Evolutionary conservation across 192 early-diverging fungal species (phyloP), one percentile per base, ranked within the genome.

Genomic region (Entomortierella lignicola): DNA sequence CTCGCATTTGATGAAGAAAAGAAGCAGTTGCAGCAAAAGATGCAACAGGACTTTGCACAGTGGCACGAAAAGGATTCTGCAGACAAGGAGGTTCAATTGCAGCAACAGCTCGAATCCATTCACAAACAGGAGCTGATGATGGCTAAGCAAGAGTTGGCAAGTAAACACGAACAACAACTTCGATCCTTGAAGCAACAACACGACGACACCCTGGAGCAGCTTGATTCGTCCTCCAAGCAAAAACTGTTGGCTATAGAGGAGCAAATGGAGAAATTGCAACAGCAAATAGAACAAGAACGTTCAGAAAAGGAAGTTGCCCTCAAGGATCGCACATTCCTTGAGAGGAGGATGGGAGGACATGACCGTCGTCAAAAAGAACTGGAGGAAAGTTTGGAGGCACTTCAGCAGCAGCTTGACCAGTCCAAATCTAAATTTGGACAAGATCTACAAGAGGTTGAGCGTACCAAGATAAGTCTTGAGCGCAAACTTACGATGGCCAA

Each of bases 351-450:
- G 66, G 74, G 61, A 6, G 74, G 74, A 26, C 74, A 77, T 7
- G 74, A 77, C 31, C 66, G 74, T 18, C 74, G 74, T 5, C 66
- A 69, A 10, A 69, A 77, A 55, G 74, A 77, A 26, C 66, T 77
- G 0, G 74, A 77, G 32, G 62, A 51, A 54, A 63, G 55, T 52
- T 61, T 77, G 11, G 74, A 69, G 47, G 29, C 60, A 2, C 27
- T 64, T 18, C 74, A 77, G 32, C 43, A 55, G 10, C 47, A 77
- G 48, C 32, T 77, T 59, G 68, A 79, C 13, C 75, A 79, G 41
- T 62, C 75, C 0, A 12, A 50, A 29, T 50, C 75, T 63, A 79
- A 79, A 44, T 65, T 62, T 50, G 51, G 62, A 15, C 67, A 79
- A 26, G 75, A 79, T 10, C 61, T 79, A 30, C 75, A 79, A 12